These are phyloP conservation scores for Lactarius indigo DNA, from an alignment of 768 basidiomycete species.

Conservation along the genomic window DNA sequence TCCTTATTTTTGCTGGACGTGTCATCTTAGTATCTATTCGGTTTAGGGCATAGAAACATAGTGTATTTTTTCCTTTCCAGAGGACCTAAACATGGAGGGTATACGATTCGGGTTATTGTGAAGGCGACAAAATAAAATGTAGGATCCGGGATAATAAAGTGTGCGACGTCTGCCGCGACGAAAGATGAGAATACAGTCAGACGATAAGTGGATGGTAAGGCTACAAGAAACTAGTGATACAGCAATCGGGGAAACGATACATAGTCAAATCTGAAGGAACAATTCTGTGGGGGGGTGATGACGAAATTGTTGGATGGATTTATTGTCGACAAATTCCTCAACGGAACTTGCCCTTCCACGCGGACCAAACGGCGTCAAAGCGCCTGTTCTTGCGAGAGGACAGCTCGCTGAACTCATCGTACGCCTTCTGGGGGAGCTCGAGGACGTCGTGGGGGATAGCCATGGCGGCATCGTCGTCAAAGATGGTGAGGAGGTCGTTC, in stretches of 20 bases:
- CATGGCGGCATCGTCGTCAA: slow-evolving; percentile 41
- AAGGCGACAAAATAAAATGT: neutral
- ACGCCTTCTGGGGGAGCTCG: slow-evolving; percentile 59
- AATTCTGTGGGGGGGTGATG: neutral
- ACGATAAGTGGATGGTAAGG: neutral
- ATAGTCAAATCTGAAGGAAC: neutral
- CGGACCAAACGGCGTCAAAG: slow-evolving; percentile 57
- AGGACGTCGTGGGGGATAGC: slow-evolving; percentile 48
- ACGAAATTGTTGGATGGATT: neutral
- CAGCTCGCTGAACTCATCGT: slow-evolving; percentile 53
- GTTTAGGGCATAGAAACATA: slow-evolving; percentile 5
- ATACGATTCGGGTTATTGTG: neutral
- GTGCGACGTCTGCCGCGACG: neutral
- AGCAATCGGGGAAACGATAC: neutral
- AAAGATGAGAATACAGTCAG: slow-evolving; percentile 6
- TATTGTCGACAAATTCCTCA: neutral
- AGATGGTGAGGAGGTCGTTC: slow-evolving; percentile 56
- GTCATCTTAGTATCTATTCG: slow-evolving; percentile 2
- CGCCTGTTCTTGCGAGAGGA: slow-evolving; percentile 50
- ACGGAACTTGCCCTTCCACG: slow-evolving; percentile 37
- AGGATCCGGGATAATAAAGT: neutral
- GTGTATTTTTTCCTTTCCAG: slow-evolving; percentile 10
- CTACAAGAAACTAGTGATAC: slow-evolving; percentile 20
- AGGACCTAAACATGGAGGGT: slow-evolving; percentile 11
- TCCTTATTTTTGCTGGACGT: neutral